Evolutionary conservation across 139 green algal species (phyloP).

Genomic region (Eudorina sp.): DNA sequence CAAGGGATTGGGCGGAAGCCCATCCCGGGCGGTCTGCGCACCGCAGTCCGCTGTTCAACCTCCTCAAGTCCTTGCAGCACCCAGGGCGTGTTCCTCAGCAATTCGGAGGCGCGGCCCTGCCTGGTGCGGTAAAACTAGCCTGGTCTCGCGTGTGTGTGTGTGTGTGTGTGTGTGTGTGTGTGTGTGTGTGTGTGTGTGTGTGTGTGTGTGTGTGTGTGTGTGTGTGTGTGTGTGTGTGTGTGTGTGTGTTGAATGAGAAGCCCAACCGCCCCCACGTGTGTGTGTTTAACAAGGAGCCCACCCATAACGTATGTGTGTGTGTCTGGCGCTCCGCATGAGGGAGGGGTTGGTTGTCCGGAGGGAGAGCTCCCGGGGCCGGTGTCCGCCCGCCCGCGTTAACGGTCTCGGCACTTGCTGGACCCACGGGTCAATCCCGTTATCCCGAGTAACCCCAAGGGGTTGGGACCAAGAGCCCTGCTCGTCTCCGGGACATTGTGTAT

Average conservation of each 20-base stretch:
- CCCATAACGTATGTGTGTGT: not conserved
- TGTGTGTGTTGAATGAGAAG: not conserved
- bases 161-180: not conserved
- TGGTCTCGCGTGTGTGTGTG: not conserved
- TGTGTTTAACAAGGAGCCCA: not conserved
- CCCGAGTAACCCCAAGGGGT: too few species aligned
- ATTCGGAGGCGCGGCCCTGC: too few species aligned
- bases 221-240: not conserved
- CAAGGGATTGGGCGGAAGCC: too few species aligned
- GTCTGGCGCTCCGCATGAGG: not conserved
- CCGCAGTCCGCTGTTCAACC: too few species aligned
- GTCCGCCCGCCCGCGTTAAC: not conserved
- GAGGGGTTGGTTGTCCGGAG: not conserved
- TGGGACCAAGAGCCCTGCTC: too few species aligned
- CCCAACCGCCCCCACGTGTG: not conserved
- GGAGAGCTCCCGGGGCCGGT: not conserved
- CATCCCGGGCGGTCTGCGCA: too few species aligned
- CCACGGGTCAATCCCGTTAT: not conserved
- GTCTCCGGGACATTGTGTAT: too few species aligned
- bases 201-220: not conserved
- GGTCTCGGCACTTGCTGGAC: not conserved
- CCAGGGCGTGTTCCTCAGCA: too few species aligned
- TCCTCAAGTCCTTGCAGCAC: not conserved
- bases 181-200: not conserved
- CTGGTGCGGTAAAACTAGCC: not conserved